phyloP scores from a whole-genome alignment of 371 early-diverging fungal genomes.

The Mucor irregularis region DNA sequence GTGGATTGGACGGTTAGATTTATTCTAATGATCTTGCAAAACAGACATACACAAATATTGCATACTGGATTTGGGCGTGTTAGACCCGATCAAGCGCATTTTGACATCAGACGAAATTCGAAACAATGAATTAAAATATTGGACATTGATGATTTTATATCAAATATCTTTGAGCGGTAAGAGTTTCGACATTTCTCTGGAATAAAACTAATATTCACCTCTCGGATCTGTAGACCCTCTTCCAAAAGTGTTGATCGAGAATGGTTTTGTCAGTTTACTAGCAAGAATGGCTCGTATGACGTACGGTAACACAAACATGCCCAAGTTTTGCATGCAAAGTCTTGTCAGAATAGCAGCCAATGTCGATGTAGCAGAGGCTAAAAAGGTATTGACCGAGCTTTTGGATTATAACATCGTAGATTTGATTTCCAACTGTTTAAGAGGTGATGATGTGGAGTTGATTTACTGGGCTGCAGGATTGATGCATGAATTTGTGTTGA shows the following conservation, averaged over 20 bases:
- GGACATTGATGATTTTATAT: slow-evolving; percentile 77
- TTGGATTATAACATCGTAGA: slow-evolving; percentile 67
- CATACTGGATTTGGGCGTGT: slow-evolving; percentile 62
- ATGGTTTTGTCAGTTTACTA: slow-evolving; percentile 62
- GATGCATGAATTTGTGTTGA: slow-evolving; percentile 79
- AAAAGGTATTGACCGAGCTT: slow-evolving; percentile 53
- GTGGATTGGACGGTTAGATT: too few relatives aligned
- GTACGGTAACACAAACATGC: slow-evolving; percentile 83
- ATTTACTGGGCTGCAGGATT: slow-evolving; percentile 83
- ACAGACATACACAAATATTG: slow-evolving; percentile 57
- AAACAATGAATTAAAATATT: slow-evolving; percentile 79
- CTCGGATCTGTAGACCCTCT: slow-evolving; percentile 49
- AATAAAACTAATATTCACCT: background rate
- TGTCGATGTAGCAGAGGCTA: slow-evolving; percentile 51
- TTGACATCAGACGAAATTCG: slow-evolving; percentile 55
- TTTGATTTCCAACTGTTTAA: slow-evolving; percentile 66
- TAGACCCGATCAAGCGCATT: slow-evolving; percentile 62
- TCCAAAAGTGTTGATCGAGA: slow-evolving; percentile 57
- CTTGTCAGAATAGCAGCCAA: slow-evolving; percentile 75
- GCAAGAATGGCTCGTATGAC: slow-evolving; percentile 72
- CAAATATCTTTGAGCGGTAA: slow-evolving; percentile 71
- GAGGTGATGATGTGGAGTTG: slow-evolving; percentile 78
- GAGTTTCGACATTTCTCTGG: too few relatives aligned
- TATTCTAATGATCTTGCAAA: too few relatives aligned
- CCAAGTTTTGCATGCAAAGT: slow-evolving; percentile 79